Evolutionary conservation across 2,329 filamentous ascomycete species (phyloP).

Genomic region (Bipolaris gigantea): DNA sequence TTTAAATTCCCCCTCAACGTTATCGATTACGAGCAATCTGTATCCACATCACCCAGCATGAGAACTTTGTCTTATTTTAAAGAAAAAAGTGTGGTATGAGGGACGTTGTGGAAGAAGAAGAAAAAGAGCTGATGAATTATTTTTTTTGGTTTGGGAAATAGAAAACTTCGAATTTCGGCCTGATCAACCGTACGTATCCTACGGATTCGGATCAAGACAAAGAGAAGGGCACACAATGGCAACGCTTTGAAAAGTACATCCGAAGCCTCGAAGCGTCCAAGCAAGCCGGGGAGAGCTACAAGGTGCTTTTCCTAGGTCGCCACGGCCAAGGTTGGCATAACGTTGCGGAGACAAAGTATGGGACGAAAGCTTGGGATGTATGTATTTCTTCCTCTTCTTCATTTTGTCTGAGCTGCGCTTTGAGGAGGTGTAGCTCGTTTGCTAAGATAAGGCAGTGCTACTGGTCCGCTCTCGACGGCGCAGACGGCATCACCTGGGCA

Average conservation of each 20-base stretch:
- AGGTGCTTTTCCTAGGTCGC: conserved; percentile 68
- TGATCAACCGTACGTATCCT: conserved; percentile 63
- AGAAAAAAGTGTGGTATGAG: not conserved
- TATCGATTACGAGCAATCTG: too few relatives aligned
- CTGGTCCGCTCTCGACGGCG: conserved; percentile 65
- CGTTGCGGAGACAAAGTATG: conserved; percentile 68
- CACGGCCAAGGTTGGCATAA: conserved; percentile 71
- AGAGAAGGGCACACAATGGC: conserved; percentile 55
- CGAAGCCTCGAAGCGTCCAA: conserved; percentile 53
- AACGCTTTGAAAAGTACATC: conserved; percentile 62
- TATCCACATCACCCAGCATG: too few relatives aligned
- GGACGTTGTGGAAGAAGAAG: not conserved
- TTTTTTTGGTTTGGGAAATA: not conserved
- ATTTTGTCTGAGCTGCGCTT: too few relatives aligned
- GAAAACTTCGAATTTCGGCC: conserved; percentile 60
- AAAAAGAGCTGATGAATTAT: not conserved
- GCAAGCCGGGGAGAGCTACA: conserved; percentile 57
- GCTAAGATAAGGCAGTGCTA: conserved; percentile 53
- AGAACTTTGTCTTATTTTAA: too few relatives aligned
- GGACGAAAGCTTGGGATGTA: conserved; percentile 69
- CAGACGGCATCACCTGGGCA: conserved; percentile 63
- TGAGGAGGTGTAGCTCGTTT: not conserved
- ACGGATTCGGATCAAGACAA: conserved; percentile 45
- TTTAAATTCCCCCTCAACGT: too few relatives aligned
- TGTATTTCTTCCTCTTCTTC: conserved; percentile 28